Conservation (phyloP, 306 rosid genomes). For the Citrullus mucosospermus region DNA sequence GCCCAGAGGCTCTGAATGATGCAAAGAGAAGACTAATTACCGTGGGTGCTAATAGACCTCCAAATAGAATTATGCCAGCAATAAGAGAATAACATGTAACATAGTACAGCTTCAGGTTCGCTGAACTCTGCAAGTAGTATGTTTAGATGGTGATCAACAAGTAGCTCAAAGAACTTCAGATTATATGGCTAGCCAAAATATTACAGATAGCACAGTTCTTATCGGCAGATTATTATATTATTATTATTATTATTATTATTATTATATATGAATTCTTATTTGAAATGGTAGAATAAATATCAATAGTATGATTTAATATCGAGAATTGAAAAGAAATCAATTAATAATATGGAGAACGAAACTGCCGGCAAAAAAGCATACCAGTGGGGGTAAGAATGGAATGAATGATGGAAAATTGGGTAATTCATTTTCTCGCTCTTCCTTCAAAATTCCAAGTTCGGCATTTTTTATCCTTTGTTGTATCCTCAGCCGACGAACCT, state of each 20-base stretch:
- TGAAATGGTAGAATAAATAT: not conserved
- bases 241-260: no score
- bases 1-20: not conserved
- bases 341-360: not conserved
- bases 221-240: no score
- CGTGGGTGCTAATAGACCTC: slow-evolving; percentile 87
- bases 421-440: slow-evolving; percentile 77
- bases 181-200: slow-evolving; percentile 1
- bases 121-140: slow-evolving; percentile 58
- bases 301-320: not conserved
- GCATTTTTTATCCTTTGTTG: slow-evolving; percentile 79
- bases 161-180: not conserved
- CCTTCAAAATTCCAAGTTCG: slow-evolving; percentile 49
- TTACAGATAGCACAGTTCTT: not conserved
- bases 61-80: slow-evolving; percentile 67
- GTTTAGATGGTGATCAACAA: not conserved
- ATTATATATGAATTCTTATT: no score
- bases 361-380: slow-evolving; percentile 24
- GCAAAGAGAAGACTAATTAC: slow-evolving; percentile 29
- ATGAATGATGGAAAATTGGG: slow-evolving; percentile 90
- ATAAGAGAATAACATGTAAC: slow-evolving; percentile 79
- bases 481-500: slow-evolving; percentile 96
- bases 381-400: slow-evolving; percentile 97
- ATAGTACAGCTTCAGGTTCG: slow-evolving; percentile 79
- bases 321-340: not conserved